Evolutionary conservation across 2,329 filamentous ascomycete species (phyloP).

Genomic region (Aspergillus viridinutans): DNA sequence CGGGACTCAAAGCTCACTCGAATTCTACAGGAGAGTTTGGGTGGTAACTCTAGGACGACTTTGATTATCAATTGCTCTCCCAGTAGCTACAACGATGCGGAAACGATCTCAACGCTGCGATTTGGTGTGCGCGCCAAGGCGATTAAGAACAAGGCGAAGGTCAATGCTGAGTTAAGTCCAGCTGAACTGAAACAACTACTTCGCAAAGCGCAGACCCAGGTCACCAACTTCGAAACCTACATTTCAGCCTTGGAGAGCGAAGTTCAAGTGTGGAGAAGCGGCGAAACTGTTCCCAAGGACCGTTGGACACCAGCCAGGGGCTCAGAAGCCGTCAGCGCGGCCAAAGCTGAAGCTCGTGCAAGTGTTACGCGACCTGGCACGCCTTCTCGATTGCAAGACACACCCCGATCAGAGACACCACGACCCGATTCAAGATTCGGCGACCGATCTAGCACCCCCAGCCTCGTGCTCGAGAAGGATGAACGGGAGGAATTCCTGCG

Average conservation of each 20-base stretch:
- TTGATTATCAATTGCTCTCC: slow-evolving; percentile 99
- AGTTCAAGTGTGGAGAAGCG: slow-evolving; percentile 79
- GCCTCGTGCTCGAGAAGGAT: slow-evolving; percentile 86
- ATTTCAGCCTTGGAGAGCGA: slow-evolving; percentile 79
- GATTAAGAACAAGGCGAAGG: slow-evolving; percentile 99
- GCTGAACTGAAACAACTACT: slow-evolving; percentile 89
- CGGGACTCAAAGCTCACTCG: slow-evolving; percentile 96
- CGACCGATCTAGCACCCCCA: slow-evolving; percentile 82
- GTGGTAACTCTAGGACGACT: slow-evolving; percentile 97
- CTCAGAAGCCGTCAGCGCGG: slow-evolving; percentile 48
- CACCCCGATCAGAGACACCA: slow-evolving; percentile 55
- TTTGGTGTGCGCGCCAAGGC: slow-evolving; percentile 97
- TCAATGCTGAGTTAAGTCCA: slow-evolving; percentile 96
- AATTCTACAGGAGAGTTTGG: slow-evolving; percentile 93
- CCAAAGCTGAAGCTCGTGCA: slow-evolving; percentile 47
- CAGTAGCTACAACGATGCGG: slow-evolving; percentile 94
- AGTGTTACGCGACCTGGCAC: slow-evolving; percentile 41
- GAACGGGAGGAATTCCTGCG: slow-evolving; percentile 94
- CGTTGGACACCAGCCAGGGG: slow-evolving; percentile 71
- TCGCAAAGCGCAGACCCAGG: slow-evolving; percentile 85
- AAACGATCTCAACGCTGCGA: slow-evolving; percentile 85
- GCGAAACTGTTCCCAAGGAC: slow-evolving; percentile 84
- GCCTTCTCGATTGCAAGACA: slow-evolving; percentile 40
- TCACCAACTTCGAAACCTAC: slow-evolving; percentile 83
- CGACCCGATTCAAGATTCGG: slow-evolving; percentile 64